These are phyloP conservation scores for Saturnispora gosingensis DNA, from an alignment of 805 yeast species.

Conservation along the genomic window DNA sequence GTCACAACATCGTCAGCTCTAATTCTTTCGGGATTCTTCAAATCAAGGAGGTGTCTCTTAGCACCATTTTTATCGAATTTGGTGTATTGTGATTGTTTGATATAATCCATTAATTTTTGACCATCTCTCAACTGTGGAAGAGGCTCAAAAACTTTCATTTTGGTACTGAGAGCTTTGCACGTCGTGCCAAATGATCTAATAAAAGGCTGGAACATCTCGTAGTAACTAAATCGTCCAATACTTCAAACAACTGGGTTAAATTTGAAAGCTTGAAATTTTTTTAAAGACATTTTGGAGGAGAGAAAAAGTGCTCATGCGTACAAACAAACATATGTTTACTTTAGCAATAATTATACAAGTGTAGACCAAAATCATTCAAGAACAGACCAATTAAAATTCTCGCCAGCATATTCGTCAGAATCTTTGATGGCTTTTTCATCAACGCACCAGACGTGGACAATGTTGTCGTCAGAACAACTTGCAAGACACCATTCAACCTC, in stretches of 20 bases:
- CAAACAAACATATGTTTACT: background rate
- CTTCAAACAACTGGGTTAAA: background rate
- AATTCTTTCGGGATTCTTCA: slow-evolving; percentile 38
- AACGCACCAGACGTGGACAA: slow-evolving; percentile 52
- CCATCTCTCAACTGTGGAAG: slow-evolving; percentile 42
- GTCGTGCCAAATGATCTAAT: slow-evolving; percentile 9
- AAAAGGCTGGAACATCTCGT: slow-evolving; percentile 2
- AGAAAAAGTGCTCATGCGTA: background rate
- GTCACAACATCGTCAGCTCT: slow-evolving; percentile 78
- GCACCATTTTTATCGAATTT: slow-evolving; percentile 65
- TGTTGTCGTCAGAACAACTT: slow-evolving; percentile 52
- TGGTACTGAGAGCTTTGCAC: slow-evolving; percentile 1
- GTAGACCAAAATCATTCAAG: background rate
- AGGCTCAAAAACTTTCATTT: slow-evolving; percentile 38
- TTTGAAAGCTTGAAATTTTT: background rate
- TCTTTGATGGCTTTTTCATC: slow-evolving; percentile 26
- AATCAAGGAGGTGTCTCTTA: slow-evolving; percentile 48
- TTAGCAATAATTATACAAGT: background rate
- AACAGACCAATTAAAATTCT: slow-evolving; percentile 1
- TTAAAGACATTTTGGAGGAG: background rate
- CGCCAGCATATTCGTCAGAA: slow-evolving; percentile 5
- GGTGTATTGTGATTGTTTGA: slow-evolving; percentile 42
- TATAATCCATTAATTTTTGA: slow-evolving; percentile 33
- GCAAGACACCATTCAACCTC: slow-evolving; percentile 71
- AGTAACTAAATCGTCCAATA: background rate